Percentiles rank a stretch among this genome's conserved stretches.
These are phyloP conservation scores for Herpetomonas samuelpessoai DNA, from an alignment of 208 protist genomes.

Conservation along the genomic window DNA sequence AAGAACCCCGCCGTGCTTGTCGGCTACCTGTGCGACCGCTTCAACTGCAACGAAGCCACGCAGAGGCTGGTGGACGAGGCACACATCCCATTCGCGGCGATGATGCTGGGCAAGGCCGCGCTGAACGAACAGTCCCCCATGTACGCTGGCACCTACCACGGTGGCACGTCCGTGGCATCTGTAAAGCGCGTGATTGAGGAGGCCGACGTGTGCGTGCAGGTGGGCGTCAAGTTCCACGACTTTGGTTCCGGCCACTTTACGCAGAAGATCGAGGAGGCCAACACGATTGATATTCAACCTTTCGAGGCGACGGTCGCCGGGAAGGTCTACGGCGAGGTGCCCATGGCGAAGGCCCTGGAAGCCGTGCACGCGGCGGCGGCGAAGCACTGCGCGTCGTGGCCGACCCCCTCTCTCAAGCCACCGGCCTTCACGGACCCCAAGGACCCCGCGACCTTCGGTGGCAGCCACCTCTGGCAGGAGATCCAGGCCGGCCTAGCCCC, in stretches of 20 bases:
- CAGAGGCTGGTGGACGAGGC: slow-evolving; percentile 9
- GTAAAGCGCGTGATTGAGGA: slow-evolving; percentile 1
- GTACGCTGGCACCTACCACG: slow-evolving; percentile 19
- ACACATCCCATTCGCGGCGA: slow-evolving; percentile 13
- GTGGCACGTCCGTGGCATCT: background rate
- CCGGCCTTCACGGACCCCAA: slow-evolving; percentile 19
- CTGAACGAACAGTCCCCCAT: slow-evolving; percentile 14
- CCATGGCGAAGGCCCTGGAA: slow-evolving; percentile 29
- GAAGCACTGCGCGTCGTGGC: slow-evolving; percentile 23
- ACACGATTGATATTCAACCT: slow-evolving; percentile 27
- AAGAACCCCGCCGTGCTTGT: slow-evolving; percentile 11
- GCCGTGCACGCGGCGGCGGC: slow-evolving; percentile 15
- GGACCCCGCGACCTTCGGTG: slow-evolving; percentile 12
- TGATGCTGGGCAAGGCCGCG: slow-evolving; percentile 16
- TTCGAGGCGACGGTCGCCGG: slow-evolving; percentile 14
- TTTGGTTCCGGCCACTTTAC: slow-evolving; percentile 15
- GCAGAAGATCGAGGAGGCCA: slow-evolving; percentile 13
- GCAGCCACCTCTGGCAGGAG: slow-evolving; percentile 42
- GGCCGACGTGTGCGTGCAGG: slow-evolving; percentile 11
- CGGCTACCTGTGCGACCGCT: slow-evolving; percentile 15
- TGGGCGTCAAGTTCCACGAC: slow-evolving; percentile 20
- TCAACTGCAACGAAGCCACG: slow-evolving; percentile 3
- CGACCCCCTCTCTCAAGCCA: slow-evolving; percentile 10
- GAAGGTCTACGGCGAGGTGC: slow-evolving; percentile 12
- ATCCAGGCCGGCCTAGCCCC: slow-evolving; percentile 23